phyloP scores from a whole-genome alignment of 148 eudicot genomes.

The Fagopyrum esculentum region DNA sequence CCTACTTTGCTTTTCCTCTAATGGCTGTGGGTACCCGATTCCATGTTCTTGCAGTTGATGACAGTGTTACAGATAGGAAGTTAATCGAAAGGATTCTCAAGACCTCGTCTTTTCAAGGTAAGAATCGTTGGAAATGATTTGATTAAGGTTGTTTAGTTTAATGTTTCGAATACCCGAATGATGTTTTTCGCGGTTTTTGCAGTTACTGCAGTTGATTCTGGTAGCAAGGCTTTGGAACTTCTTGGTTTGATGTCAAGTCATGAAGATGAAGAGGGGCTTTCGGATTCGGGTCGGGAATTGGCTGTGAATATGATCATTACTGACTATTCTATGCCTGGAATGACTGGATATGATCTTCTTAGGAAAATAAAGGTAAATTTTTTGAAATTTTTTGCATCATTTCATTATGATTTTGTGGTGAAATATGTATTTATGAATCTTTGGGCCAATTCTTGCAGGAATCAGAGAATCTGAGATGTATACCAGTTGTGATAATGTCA shows the following conservation, averaged over 20 bases:
- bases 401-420: background rate
- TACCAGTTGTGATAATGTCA: constrained; percentile 76
- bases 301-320: constrained; percentile 33
- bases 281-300: background rate
- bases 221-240: constrained; percentile 28
- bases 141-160: too few species aligned
- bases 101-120: constrained; percentile 33
- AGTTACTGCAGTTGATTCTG: constrained; percentile 39
- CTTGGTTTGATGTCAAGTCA: constrained; percentile 20
- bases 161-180: background rate
- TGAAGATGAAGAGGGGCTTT: background rate
- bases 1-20: background rate
- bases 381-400: background rate
- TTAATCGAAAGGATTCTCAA: constrained; percentile 29
- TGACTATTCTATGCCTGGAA: constrained; percentile 36
- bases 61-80: constrained; percentile 31
- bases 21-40: constrained; percentile 21
- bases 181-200: constrained; percentile 7
- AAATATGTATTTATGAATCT: background rate
- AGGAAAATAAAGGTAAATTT: constrained; percentile 31
- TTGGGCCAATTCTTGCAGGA: constrained; percentile 28
- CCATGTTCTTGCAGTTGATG: constrained; percentile 37
- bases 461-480: constrained; percentile 37
- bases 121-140: background rate
- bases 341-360: constrained; percentile 34